These are phyloP conservation scores for Cyberlindnera americana DNA, from an alignment of 805 yeast species.

Conservation along the genomic window DNA sequence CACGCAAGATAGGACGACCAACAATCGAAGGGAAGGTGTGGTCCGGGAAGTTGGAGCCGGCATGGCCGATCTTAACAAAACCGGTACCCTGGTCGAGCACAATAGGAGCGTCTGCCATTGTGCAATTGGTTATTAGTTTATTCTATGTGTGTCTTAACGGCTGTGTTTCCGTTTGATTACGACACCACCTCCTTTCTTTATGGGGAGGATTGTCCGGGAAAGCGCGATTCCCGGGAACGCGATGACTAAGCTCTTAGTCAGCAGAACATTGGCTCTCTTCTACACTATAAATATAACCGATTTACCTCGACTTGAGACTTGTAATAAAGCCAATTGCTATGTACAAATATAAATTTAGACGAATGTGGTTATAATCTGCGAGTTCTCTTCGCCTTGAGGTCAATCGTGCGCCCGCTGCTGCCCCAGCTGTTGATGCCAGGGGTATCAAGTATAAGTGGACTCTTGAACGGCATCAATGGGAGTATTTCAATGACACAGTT, in stretches of 20 bases:
- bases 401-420: slow-evolving; percentile 14
- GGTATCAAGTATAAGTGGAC: slow-evolving; percentile 16
- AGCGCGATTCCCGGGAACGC: neutral
- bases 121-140: slow-evolving; percentile 1
- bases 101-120: slow-evolving; percentile 27
- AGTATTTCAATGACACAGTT: slow-evolving; percentile 14
- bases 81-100: slow-evolving; percentile 99
- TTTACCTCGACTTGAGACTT: neutral
- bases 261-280: too few species aligned
- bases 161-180: neutral
- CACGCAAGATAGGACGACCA: slow-evolving; percentile 94
- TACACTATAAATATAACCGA: neutral
- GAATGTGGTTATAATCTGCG: neutral
- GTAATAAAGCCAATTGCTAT: neutral
- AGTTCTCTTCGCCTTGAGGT: slow-evolving; percentile 20
- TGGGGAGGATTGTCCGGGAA: too few species aligned
- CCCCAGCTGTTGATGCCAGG: slow-evolving; percentile 1
- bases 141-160: neutral
- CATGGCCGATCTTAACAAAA: slow-evolving; percentile 94
- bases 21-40: slow-evolving; percentile 95
- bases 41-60: slow-evolving; percentile 96
- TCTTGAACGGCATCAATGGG: slow-evolving; percentile 18
- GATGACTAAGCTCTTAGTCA: slow-evolving; percentile 3
- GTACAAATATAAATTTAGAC: neutral
- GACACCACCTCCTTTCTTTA: slow-evolving; percentile 8